Evolutionary conservation across 495 filamentous ascomycete genomes (phyloP).

Genomic region (Hyaloscypha variabilis): DNA sequence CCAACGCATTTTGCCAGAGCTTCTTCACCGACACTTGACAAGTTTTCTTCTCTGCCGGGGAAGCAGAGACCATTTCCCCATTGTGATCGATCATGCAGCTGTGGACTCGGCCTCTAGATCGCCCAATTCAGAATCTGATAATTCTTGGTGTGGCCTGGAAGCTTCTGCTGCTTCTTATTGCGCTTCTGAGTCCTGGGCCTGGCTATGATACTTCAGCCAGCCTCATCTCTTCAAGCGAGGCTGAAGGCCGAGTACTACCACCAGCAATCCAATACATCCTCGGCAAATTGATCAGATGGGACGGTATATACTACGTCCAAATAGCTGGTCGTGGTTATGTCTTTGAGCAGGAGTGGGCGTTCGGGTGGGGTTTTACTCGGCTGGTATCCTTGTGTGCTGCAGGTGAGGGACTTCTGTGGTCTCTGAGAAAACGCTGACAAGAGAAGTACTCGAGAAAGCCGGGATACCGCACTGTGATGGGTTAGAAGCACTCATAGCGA

Average conservation of each 20-base stretch:
- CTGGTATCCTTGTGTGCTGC: conserved; percentile 18
- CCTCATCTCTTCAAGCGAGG: conserved; percentile 46
- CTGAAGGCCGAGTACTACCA: conserved; percentile 62
- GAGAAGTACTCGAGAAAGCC: conserved; percentile 12
- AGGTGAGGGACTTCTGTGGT: conserved; percentile 15
- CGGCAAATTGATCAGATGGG: conserved; percentile 79
- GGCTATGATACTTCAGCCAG: conserved; percentile 90
- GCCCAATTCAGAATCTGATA: conserved; percentile 25
- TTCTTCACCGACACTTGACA: conserved; percentile 5
- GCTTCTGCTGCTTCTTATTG: conserved; percentile 64
- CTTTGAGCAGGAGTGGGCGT: conserved; percentile 98
- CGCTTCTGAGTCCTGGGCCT: conserved; percentile 63
- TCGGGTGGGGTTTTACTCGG: conserved; percentile 52
- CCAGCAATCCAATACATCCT: conserved; percentile 46
- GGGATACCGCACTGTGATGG: conserved; percentile 18
- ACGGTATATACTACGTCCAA: conserved; percentile 84
- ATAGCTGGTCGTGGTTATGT: conserved; percentile 70
- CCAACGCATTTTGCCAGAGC: conserved; percentile 7
- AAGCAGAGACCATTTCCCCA: not conserved
- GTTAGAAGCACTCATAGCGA: conserved; percentile 44
- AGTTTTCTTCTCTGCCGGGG: not conserved
- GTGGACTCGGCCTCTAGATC: conserved; percentile 10
- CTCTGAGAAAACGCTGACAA: conserved; percentile 10
- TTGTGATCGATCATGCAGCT: conserved; percentile 17
- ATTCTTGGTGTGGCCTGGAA: conserved; percentile 68